Conservation (phyloP, 176 grass and related monocot species). For the Musa troglodytarum region DNA sequence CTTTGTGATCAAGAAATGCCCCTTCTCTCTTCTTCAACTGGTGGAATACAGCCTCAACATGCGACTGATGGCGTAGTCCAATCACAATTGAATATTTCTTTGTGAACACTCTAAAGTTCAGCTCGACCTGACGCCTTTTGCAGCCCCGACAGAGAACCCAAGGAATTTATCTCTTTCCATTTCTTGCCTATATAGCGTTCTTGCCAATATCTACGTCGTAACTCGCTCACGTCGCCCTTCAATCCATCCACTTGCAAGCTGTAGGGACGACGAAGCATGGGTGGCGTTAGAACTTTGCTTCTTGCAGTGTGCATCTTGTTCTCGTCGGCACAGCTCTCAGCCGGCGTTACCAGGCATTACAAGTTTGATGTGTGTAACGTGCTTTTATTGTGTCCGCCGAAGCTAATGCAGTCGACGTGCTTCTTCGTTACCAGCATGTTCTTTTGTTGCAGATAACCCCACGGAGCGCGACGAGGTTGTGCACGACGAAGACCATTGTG, state of each 20-base stretch:
- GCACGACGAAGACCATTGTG: constrained; percentile 15
- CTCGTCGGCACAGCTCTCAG: neutral
- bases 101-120: constrained; percentile 12
- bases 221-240: no score
- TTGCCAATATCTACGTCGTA: no score
- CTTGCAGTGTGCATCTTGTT: neutral
- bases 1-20: no score
- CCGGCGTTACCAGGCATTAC: constrained; percentile 8
- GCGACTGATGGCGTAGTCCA: neutral
- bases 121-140: neutral
- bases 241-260: neutral
- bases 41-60: no score
- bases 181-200: neutral
- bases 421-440: neutral
- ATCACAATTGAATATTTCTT: constrained; percentile 1
- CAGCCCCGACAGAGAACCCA: neutral
- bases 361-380: constrained; percentile 5
- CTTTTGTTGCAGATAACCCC: neutral
- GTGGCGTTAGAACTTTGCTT: neutral
- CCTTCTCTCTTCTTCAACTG: no score
- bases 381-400: neutral
- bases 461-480: constrained; percentile 12
- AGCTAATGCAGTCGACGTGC: neutral
- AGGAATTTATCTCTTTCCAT: neutral
- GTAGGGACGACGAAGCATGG: neutral